Evolutionary conservation across 352 stramenopile genomes (phyloP).

Genomic region (Pythium rhizo-oryzae): DNA sequence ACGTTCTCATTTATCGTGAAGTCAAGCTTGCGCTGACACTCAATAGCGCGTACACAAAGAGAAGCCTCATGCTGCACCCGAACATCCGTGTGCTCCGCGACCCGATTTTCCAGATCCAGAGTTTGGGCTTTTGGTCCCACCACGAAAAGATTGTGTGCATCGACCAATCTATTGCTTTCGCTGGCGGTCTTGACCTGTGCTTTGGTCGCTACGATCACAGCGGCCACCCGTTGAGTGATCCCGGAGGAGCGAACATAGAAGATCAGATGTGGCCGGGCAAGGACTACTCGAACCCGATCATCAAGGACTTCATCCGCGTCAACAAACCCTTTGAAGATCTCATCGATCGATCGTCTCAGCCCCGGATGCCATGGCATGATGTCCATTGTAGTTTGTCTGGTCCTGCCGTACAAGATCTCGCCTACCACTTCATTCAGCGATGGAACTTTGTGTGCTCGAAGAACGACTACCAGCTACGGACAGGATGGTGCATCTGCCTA

Average conservation of each 20-base stretch:
- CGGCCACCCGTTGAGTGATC: conserved; percentile 74
- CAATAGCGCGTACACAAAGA: conserved; percentile 87
- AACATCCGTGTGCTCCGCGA: conserved; percentile 92
- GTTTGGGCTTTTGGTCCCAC: conserved; percentile 91
- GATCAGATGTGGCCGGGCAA: conserved; percentile 79
- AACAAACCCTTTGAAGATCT: conserved; percentile 86
- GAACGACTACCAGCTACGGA: conserved; percentile 86
- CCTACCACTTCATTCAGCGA: conserved; percentile 90
- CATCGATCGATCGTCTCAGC: conserved; percentile 74
- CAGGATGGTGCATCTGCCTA: conserved; percentile 87
- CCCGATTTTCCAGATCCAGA: conserved; percentile 91
- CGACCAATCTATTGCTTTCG: conserved; percentile 84
- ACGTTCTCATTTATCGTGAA: conserved; percentile 92
- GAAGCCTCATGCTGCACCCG: conserved; percentile 70
- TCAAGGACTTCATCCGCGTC: conserved; percentile 89
- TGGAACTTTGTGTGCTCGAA: conserved; percentile 93
- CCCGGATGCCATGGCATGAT: conserved; percentile 91
- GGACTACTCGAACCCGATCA: conserved; percentile 90
- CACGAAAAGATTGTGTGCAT: conserved; percentile 94
- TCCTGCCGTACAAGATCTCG: conserved; percentile 81
- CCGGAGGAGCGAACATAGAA: conserved; percentile 48
- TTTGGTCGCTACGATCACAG: conserved; percentile 89
- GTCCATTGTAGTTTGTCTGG: conserved; percentile 86
- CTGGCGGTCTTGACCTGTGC: conserved; percentile 87
- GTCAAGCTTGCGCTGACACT: conserved; percentile 88